phyloP scores from a whole-genome alignment of 2,329 filamentous ascomycete genomes.

The Cucurbitaria berberidis region DNA sequence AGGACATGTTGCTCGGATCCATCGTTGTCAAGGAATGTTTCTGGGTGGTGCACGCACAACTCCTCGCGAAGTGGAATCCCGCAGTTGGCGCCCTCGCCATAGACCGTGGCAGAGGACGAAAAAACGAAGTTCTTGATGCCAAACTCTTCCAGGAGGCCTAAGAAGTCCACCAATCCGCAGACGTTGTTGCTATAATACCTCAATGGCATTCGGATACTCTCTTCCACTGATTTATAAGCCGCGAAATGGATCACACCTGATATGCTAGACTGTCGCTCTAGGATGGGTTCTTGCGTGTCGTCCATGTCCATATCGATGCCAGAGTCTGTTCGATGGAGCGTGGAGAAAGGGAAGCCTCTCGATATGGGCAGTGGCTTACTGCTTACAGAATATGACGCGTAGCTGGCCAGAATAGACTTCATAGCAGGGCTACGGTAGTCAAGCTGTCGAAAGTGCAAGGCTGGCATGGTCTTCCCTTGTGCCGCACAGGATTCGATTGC shows the following conservation, averaged over 20 bases:
- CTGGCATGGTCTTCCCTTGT: constrained; percentile 51
- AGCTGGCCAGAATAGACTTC: constrained; percentile 52
- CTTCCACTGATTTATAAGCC: constrained; percentile 69
- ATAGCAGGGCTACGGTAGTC: constrained; percentile 56
- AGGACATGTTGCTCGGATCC: constrained; percentile 52
- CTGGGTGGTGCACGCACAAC: constrained; percentile 59
- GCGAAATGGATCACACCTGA: constrained; percentile 73
- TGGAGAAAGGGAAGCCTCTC: constrained; percentile 36
- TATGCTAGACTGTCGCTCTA: constrained; percentile 57
- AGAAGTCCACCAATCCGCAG: constrained; percentile 66
- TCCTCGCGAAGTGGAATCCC: constrained; percentile 63
- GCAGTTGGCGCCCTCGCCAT: constrained; percentile 56
- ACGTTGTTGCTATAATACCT: constrained; percentile 74
- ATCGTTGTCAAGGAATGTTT: constrained; percentile 52
- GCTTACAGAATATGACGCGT: constrained; percentile 39
- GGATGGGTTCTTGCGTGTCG: constrained; percentile 21
- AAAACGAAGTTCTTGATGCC: constrained; percentile 71
- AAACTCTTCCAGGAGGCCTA: constrained; percentile 63
- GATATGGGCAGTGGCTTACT: constrained; percentile 19
- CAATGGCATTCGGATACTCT: constrained; percentile 66
- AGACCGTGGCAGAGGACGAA: constrained; percentile 71
- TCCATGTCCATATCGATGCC: constrained; percentile 39
- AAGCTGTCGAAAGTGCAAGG: constrained; percentile 55
- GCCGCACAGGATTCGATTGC: constrained; percentile 48
- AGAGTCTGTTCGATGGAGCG: constrained; percentile 39